Conservation (phyloP, 352 stramenopile genomes). For the Pythium periplocum region DNA sequence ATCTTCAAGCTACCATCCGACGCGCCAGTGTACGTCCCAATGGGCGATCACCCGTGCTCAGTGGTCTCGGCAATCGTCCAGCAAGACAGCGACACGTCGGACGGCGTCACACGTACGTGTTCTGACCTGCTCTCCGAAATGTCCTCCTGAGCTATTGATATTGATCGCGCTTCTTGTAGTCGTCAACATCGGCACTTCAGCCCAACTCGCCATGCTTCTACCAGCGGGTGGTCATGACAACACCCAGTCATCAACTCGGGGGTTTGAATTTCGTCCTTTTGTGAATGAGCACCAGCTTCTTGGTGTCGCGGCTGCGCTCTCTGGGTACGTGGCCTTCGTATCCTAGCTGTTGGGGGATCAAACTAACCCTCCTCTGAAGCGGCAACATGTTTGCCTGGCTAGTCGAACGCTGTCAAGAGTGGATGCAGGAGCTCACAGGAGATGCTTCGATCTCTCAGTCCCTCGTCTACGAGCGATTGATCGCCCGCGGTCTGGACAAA, state of each 20-base stretch:
- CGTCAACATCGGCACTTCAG: slow-evolving; percentile 80
- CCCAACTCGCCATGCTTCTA: slow-evolving; percentile 69
- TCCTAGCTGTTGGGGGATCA: neutral
- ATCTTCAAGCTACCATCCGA: slow-evolving; percentile 20
- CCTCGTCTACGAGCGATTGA: slow-evolving; percentile 46
- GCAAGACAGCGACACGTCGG: slow-evolving; percentile 5
- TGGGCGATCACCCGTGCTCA: slow-evolving; percentile 77
- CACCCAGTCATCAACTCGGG: slow-evolving; percentile 6
- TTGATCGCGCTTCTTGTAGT: slow-evolving; percentile 24
- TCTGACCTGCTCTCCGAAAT: slow-evolving; percentile 3
- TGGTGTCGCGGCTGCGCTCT: slow-evolving; percentile 69
- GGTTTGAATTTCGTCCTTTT: slow-evolving; percentile 77
- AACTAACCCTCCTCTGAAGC: slow-evolving; percentile 14
- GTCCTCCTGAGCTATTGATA: slow-evolving; percentile 1
- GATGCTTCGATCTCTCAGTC: slow-evolving; percentile 13
- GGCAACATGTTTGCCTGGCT: slow-evolving; percentile 71
- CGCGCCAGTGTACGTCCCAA: slow-evolving; percentile 47
- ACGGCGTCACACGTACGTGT: neutral
- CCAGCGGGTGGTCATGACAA: slow-evolving; percentile 11
- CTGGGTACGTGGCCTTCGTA: slow-evolving; percentile 29
- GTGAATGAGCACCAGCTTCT: slow-evolving; percentile 46
- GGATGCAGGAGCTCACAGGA: slow-evolving; percentile 33
- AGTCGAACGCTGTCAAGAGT: slow-evolving; percentile 50
- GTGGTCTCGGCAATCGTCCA: slow-evolving; percentile 48
- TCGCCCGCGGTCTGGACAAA: slow-evolving; percentile 38